Percentiles rank a stretch among this genome's conserved stretches.
Conservation (phyloP, 306 rosid species). For the Cucumis hystrix region DNA sequence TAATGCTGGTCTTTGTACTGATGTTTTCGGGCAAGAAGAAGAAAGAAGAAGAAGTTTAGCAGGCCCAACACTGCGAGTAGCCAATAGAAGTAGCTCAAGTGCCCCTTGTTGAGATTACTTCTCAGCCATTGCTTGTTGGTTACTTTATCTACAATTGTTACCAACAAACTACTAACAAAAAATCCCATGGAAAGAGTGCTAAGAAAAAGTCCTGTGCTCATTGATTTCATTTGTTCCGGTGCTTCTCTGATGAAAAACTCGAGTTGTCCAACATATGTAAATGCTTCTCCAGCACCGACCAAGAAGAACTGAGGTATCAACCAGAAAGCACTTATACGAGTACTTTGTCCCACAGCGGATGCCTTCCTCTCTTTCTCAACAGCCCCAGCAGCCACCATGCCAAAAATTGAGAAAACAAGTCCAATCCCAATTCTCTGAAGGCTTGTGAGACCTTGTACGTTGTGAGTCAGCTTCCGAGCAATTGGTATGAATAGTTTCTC, state of each 20-base stretch:
- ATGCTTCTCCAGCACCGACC: conserved; percentile 90
- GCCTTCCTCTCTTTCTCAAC: conserved; percentile 50
- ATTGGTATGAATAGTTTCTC: conserved; percentile 62
- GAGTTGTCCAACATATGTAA: conserved; percentile 88
- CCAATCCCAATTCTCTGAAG: conserved; percentile 90
- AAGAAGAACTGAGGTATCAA: conserved; percentile 82
- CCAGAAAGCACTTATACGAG: conserved; percentile 71
- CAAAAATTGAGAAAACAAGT: conserved; percentile 45
- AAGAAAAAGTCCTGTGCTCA: conserved; percentile 88
- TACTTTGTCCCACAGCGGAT: conserved; percentile 11
- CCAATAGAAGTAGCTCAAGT: conserved; percentile 63
- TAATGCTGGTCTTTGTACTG: conserved; percentile 50
- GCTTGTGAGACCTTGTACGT: conserved; percentile 71
- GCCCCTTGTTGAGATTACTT: conserved; percentile 52
- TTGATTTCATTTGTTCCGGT: conserved; percentile 91
- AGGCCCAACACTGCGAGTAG: conserved; percentile 56
- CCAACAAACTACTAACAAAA: conserved; percentile 72
- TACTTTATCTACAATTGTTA: conserved; percentile 51
- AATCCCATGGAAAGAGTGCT: conserved; percentile 84
- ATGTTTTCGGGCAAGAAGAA: conserved; percentile 55
- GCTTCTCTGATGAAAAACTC: conserved; percentile 95
- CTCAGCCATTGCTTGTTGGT: conserved; percentile 58
- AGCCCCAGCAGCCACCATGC: conserved; percentile 61
- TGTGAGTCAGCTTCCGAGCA: conserved; percentile 61
- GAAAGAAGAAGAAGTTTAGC: conserved; percentile 46